These are phyloP conservation scores for Tuber indicum DNA, from an alignment of 495 filamentous ascomycete genomes.

Conservation along the genomic window DNA sequence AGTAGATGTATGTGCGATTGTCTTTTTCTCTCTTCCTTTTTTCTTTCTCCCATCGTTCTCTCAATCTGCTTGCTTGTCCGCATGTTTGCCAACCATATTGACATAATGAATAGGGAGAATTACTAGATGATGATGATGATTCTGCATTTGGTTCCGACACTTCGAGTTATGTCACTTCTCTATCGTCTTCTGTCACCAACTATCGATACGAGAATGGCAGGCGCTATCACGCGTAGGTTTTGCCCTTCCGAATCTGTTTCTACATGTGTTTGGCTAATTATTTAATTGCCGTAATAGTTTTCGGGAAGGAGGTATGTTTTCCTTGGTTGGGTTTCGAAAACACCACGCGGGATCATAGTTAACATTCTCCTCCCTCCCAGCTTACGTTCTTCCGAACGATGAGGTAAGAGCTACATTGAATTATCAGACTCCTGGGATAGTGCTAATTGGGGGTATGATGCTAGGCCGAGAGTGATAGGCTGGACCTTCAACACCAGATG, in stretches of 20 bases:
- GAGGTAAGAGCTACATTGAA: constrained; percentile 12
- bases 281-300: not conserved
- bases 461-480: constrained; percentile 22
- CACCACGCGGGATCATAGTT: too few relatives aligned
- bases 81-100: not conserved
- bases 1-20: not conserved
- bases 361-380: not conserved
- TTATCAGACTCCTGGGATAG: not conserved
- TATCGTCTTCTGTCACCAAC: not conserved
- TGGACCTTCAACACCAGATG: constrained; percentile 63
- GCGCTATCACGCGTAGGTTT: constrained; percentile 21
- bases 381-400: constrained; percentile 29
- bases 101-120: not conserved
- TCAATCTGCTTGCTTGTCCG: not conserved
- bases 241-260: not conserved
- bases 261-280: not conserved
- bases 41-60: not conserved
- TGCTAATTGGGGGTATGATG: not conserved
- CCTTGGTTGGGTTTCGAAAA: not conserved
- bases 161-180: constrained; percentile 1
- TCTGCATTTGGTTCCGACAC: not conserved
- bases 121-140: not conserved
- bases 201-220: constrained; percentile 35
- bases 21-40: not conserved
- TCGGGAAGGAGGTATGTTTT: constrained; percentile 17